Conservation (phyloP, 2,329 filamentous ascomycete genomes). For the Zymoseptoria ardabiliae region DNA sequence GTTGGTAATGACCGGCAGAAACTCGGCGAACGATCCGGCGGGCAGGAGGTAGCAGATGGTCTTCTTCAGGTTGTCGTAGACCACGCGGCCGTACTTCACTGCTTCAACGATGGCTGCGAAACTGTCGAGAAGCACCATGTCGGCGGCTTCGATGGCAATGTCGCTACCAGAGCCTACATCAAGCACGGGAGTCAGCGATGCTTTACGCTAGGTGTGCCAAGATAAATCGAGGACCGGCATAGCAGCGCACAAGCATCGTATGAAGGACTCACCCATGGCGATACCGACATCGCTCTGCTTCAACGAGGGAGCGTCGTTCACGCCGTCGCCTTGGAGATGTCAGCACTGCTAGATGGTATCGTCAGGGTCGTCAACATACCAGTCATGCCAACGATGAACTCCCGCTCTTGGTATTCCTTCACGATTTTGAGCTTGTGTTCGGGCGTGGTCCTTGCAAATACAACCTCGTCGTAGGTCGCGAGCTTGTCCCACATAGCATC, state of each 20-base stretch:
- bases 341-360: neutral
- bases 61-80: conserved; percentile 77
- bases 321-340: conserved; percentile 30
- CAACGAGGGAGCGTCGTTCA: conserved; percentile 47
- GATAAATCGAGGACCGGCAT: neutral
- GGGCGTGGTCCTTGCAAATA: conserved; percentile 68
- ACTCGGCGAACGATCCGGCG: conserved; percentile 61
- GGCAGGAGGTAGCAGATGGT: conserved; percentile 58
- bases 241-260: conserved; percentile 14
- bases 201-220: neutral
- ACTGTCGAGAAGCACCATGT: conserved; percentile 59
- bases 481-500: conserved; percentile 63
- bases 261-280: neutral
- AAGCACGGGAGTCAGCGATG: neutral
- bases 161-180: conserved; percentile 51
- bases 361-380: conserved; percentile 19
- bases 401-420: conserved; percentile 59
- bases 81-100: conserved; percentile 63
- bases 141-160: conserved; percentile 55
- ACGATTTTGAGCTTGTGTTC: conserved; percentile 76
- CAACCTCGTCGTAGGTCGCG: conserved; percentile 60
- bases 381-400: conserved; percentile 50
- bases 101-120: conserved; percentile 67
- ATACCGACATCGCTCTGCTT: conserved; percentile 21
- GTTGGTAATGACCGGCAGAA: conserved; percentile 56